Base-by-base conservation (phyloP, 2,329 filamentous ascomycete genomes). In the Arthrobotrys pseudoclavata region DNA sequence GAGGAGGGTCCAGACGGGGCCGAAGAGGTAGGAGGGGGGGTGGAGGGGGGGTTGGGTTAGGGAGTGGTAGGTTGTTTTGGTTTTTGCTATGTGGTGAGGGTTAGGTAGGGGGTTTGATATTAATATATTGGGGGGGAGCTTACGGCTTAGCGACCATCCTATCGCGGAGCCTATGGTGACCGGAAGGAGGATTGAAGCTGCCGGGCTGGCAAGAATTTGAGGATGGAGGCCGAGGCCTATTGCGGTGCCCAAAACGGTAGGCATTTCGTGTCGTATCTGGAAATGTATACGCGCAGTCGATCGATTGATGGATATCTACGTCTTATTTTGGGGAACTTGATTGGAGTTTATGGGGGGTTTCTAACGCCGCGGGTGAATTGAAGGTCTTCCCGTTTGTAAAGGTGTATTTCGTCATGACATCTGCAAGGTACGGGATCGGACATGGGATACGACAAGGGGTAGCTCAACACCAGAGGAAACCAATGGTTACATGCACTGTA, bases 131-230 rank as follows among this genome's bases (percentile, higher is more conserved):
- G 45, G 29, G 15, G 42, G 40, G 18, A 15, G 57, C 48, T 48
- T 76, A 76, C 71, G 71, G 60, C 71, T 76, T 64, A 76, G 40
- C 9, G 71, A 76, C 71, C 71, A 76, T 37, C 48, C 66, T 20
- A 63, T 50, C 29, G 62, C 68, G n/a, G 68, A 75, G 45, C 72
- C 66, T 3, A 92, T 85, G 4, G 87, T 87, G 60, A 97, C 86
- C 42, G 93, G 94, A 0, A 97, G 86, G 45, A 96, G 87, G 79
- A 96, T 89, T 18, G 92, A 91, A 29, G 88, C 87, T 6, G 92
- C 90, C 3, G 92, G 89, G 82, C 88, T 90, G 82, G 89, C 87
- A 83, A 96, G 94, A 79, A 94, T 84, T 80, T 88, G 86, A 55
- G 87, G 85, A 1, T 93, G 93, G 18, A 97, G 86, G 67, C 75